Base-by-base conservation (phyloP, 2,329 filamentous ascomycete species). In the Ascochyta viciae-villosae region DNA sequence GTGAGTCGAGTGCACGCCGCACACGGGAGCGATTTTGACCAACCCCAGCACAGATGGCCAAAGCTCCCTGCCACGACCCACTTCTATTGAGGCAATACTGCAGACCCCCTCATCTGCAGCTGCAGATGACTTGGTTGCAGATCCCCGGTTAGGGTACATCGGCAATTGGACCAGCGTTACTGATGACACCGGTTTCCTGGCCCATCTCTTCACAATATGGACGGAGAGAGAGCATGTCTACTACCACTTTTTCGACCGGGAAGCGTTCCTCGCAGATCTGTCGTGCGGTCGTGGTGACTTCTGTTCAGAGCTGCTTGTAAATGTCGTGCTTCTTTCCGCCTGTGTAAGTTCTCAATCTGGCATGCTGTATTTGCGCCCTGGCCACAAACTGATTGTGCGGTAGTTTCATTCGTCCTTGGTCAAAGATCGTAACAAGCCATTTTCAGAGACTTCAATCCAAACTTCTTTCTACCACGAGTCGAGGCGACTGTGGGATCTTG, bases 381-480 rank as follows among this genome's bases (percentile, higher is more conserved):
- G 10, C 6, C 19, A 34, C 33, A n/a, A 33, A 33, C 53, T 60
- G 5, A 58, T 35, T 12, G 3, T 19, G 12, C 9, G 6, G 13
- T 27, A 74, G 71, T 71, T 70, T 22, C 68, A 66, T 27, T 66
- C 59, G 3, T 57, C 67, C 2, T 47, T 59, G 2, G 60, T 74
- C 26, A 66, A 66, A 23, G 68, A 74, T 42, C 58, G 71, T 41
- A 62, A 65, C 6, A 70, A 63, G 29, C 70, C 71, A 0, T 69
- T 71, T 16, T 57, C 63, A 7, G 66, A 71, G 27, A 64, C 60
- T 7, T 58, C 65, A 2, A 59, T 69, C 22, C 59, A 57, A 8
- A 72, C 67, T 7, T 55, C 52, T 1, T 73, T 74, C 46, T 74
- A 71, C 50, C 58, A 58, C 23, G 68, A 74, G 56, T 67, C 71